Percentiles rank a stretch among this genome's conserved stretches.
phyloP scores from a whole-genome alignment of 176 grass and related monocot species.

The Oryza glumipatula region DNA sequence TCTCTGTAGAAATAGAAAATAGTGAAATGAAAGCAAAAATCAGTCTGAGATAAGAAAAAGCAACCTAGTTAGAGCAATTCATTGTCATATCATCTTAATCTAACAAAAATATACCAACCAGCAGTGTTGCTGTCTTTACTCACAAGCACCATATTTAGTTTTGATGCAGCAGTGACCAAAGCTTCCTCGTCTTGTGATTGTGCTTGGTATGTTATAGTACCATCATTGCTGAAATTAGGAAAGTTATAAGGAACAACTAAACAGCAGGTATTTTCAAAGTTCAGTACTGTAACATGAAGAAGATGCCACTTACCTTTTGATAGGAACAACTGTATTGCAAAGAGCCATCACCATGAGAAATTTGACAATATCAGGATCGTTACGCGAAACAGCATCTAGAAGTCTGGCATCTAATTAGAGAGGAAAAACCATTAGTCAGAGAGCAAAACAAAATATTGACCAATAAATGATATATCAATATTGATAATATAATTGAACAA shows the following conservation, averaged over 20 bases:
- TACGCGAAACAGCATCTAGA: slow-evolving; percentile 71
- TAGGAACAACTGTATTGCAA: slow-evolving; percentile 92
- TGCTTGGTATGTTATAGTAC: slow-evolving; percentile 77
- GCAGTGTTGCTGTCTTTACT: slow-evolving; percentile 63
- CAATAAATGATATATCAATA: slow-evolving; percentile 13
- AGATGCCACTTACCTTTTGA: slow-evolving; percentile 59
- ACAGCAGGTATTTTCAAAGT: background rate
- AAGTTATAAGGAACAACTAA: slow-evolving; percentile 36
- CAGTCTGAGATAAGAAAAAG: slow-evolving; percentile 18
- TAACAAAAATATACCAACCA: slow-evolving; percentile 55
- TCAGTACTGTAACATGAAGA: slow-evolving; percentile 34
- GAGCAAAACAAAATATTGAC: slow-evolving; percentile 11
- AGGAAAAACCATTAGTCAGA: slow-evolving; percentile 45
- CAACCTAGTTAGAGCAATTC: background rate
- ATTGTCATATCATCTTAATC: slow-evolving; percentile 26
- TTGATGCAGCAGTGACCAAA: slow-evolving; percentile 77
- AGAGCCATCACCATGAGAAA: slow-evolving; percentile 88
- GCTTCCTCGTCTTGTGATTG: slow-evolving; percentile 99
- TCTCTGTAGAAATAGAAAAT: slow-evolving; percentile 55
- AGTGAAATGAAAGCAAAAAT: background rate
- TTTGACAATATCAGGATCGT: slow-evolving; percentile 76
- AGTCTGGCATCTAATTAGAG: slow-evolving; percentile 76
- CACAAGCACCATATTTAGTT: slow-evolving; percentile 78
- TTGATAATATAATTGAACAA: slow-evolving; percentile 6
- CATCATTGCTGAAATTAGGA: slow-evolving; percentile 53